Percentiles rank a stretch among this genome's conserved stretches.
phyloP scores from a whole-genome alignment of 352 stramenopile species.

The Chrysophaeum taylorii region DNA sequence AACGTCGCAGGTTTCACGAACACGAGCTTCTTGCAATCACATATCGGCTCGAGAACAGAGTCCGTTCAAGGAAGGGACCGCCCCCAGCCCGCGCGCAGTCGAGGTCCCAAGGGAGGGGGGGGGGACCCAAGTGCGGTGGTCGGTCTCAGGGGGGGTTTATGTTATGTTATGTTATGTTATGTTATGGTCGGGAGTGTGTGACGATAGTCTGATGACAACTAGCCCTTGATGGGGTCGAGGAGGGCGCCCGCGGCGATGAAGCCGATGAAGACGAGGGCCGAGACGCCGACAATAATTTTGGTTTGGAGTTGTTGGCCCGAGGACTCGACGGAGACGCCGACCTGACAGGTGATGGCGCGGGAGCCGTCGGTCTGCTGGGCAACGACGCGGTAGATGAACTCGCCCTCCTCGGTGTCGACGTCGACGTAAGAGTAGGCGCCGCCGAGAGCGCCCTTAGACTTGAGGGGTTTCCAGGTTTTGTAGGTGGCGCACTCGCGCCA shows the following conservation, averaged over 20 bases:
- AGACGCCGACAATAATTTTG: constrained; percentile 6
- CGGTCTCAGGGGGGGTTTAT: too few relatives aligned
- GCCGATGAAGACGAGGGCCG: background rate
- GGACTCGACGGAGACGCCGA: constrained; percentile 6
- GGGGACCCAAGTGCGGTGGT: too few relatives aligned
- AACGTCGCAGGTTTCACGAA: too few relatives aligned
- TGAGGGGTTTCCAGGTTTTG: background rate
- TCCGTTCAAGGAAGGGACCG: too few relatives aligned
- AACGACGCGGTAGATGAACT: constrained; percentile 13
- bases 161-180: too few relatives aligned
- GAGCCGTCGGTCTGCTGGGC: constrained; percentile 3
- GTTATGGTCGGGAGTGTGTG: too few relatives aligned
- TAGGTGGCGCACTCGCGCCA: constrained; percentile 7
- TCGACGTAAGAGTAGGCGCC: constrained; percentile 13
- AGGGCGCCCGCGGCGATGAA: background rate
- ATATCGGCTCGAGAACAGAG: too few relatives aligned
- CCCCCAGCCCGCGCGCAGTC: too few relatives aligned
- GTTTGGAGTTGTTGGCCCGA: background rate
- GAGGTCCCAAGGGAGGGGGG: too few relatives aligned
- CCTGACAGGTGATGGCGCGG: constrained; percentile 8
- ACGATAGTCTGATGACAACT: too few relatives aligned
- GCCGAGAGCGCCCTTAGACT: constrained; percentile 10
- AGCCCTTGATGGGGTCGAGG: constrained; percentile 7
- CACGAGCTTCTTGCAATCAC: too few relatives aligned
- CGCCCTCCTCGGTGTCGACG: background rate